phyloP scores from a whole-genome alignment of 106 monocot species.

The Acorus calamus region DNA sequence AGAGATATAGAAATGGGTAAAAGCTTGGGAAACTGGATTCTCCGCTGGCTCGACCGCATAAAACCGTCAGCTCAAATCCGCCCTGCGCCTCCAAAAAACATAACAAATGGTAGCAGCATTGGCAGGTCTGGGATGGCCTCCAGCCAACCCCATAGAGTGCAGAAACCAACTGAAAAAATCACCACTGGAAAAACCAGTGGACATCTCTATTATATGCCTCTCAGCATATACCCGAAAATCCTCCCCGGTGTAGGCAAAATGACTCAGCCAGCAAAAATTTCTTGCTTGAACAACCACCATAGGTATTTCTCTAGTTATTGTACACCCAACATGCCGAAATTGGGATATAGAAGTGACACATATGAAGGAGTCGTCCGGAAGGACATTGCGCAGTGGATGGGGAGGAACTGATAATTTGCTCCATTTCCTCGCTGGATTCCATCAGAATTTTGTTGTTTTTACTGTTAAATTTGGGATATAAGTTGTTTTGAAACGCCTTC shows the following conservation, averaged over 20 bases:
- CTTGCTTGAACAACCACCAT: background rate
- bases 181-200: conserved; percentile 20
- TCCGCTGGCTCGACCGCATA: conserved; percentile 68
- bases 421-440: no score
- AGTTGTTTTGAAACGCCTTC: no score
- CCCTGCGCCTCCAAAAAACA: background rate
- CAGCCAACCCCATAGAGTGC: conserved; percentile 3
- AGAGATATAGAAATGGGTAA: conserved; percentile 74
- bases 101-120: conserved; percentile 3
- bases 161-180: conserved; percentile 10
- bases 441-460: no score
- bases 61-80: conserved; percentile 84
- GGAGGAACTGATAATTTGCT: no score
- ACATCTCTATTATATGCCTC: conserved; percentile 28
- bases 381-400: conserved; percentile 59
- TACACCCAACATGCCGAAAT: background rate
- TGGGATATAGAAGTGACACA: conserved; percentile 1
- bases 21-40: conserved; percentile 70
- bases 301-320: conserved; percentile 2
- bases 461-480: no score
- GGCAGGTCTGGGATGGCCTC: conserved; percentile 11
- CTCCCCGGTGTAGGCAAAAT: conserved; percentile 39
- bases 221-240: conserved; percentile 30
- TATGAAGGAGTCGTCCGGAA: conserved; percentile 47
- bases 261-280: conserved; percentile 23